Percentiles rank a stretch among this genome's conserved stretches.
phyloP scores from a whole-genome alignment of 805 yeast species.

The Hanseniaspora nectarophila region DNA sequence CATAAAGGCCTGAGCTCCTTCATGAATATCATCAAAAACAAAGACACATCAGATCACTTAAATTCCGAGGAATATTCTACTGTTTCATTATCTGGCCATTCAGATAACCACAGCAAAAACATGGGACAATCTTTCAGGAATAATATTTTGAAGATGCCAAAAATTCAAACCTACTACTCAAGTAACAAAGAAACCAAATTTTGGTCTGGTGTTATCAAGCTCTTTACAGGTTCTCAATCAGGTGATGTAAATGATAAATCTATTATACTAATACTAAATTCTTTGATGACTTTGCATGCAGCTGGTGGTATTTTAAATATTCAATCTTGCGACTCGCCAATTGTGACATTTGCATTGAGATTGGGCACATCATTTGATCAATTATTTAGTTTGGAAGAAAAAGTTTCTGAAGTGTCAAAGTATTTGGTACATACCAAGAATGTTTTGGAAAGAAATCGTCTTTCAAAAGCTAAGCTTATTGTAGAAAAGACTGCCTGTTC shows the following conservation, averaged over 20 bases:
- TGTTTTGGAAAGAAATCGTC: conserved; percentile 18
- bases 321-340: neutral
- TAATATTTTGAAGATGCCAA: conserved; percentile 8
- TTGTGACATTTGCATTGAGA: conserved; percentile 9
- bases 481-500: conserved; percentile 27
- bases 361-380: neutral
- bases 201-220: conserved; percentile 11
- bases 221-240: neutral
- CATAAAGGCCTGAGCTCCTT: neutral
- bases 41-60: neutral
- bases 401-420: conserved; percentile 12
- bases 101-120: conserved; percentile 2
- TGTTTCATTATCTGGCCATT: neutral
- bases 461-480: conserved; percentile 20
- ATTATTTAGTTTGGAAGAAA: conserved; percentile 5
- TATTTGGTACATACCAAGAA: conserved; percentile 14
- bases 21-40: neutral
- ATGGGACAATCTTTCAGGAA: neutral
- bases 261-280: neutral
- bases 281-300: neutral
- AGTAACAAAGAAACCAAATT: conserved; percentile 11
- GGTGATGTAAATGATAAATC: conserved; percentile 13
- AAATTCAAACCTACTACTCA: conserved; percentile 1
- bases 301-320: conserved; percentile 2
- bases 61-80: neutral